These are phyloP conservation scores for Colletotrichum sp. DNA, from an alignment of 2,329 filamentous ascomycete genomes.

Conservation along the genomic window DNA sequence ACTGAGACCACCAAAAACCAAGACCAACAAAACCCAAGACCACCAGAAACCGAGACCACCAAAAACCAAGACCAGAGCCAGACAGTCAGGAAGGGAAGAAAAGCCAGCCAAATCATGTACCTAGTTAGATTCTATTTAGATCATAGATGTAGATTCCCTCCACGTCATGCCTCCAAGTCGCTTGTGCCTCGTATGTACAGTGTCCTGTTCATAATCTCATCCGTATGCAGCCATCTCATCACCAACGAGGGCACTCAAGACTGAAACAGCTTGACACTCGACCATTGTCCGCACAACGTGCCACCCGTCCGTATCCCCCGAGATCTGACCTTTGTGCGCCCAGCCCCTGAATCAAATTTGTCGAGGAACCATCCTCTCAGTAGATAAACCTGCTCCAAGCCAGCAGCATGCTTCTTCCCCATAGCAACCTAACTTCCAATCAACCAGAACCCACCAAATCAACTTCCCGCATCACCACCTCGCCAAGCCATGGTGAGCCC, in stretches of 20 bases:
- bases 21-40: too few species aligned
- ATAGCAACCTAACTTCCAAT: background rate
- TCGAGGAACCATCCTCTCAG: background rate
- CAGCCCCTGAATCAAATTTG: background rate
- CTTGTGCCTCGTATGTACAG: background rate
- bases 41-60: too few species aligned
- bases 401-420: background rate
- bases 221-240: background rate
- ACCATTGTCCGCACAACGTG: background rate
- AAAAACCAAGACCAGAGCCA: background rate
- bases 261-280: background rate
- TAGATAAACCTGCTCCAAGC: background rate
- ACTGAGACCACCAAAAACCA: too few species aligned
- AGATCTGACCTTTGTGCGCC: background rate
- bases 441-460: background rate
- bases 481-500: background rate
- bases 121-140: background rate
- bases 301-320: background rate
- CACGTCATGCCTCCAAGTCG: background rate
- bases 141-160: background rate
- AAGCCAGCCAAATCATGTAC: background rate
- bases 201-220: fast-evolving
- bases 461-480: background rate
- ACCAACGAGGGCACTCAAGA: background rate
- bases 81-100: background rate